Conservation (phyloP, 1,284 basidiomycete species). For the Leccinum idahoense region DNA sequence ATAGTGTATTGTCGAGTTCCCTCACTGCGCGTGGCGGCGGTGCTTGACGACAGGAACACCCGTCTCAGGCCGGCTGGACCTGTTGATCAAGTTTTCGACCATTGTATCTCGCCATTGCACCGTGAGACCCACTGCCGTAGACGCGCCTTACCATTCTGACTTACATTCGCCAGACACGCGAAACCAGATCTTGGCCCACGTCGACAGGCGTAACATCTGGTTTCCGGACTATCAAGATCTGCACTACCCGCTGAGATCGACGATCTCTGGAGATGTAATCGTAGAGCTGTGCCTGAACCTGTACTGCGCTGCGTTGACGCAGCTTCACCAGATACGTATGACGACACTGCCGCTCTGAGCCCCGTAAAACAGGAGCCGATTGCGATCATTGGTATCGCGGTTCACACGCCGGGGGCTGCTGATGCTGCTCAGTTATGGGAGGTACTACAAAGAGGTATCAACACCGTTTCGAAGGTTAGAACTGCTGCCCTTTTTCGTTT, state of each 20-base stretch:
- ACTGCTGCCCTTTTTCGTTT: neutral
- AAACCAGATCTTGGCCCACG: constrained; percentile 40
- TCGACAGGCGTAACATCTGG: constrained; percentile 38
- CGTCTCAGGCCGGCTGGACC: constrained; percentile 54
- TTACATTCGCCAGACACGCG: constrained; percentile 32
- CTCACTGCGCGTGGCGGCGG: constrained; percentile 44
- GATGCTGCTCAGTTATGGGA: constrained; percentile 50
- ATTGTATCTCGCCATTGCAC: constrained; percentile 31
- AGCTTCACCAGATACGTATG: constrained; percentile 17
- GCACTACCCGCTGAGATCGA: constrained; percentile 42
- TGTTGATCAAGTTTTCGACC: constrained; percentile 39
- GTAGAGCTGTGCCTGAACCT: constrained; percentile 27
- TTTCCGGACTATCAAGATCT: constrained; percentile 48
- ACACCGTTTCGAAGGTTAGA: constrained; percentile 54
- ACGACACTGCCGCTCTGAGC: neutral
- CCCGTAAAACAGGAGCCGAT: constrained; percentile 45
- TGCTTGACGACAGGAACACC: constrained; percentile 45
- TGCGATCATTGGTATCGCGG: constrained; percentile 68
- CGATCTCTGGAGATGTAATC: constrained; percentile 40
- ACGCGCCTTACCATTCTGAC: constrained; percentile 52
- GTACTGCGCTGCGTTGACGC: constrained; percentile 29
- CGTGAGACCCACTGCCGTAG: constrained; percentile 39
- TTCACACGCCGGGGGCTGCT: constrained; percentile 56
- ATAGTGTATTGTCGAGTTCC: constrained; percentile 16
- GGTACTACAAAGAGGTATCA: constrained; percentile 50